Percentiles rank a stretch among this genome's conserved stretches.
phyloP scores from a whole-genome alignment of 345 rosid species.

The Dimocarpus longan region DNA sequence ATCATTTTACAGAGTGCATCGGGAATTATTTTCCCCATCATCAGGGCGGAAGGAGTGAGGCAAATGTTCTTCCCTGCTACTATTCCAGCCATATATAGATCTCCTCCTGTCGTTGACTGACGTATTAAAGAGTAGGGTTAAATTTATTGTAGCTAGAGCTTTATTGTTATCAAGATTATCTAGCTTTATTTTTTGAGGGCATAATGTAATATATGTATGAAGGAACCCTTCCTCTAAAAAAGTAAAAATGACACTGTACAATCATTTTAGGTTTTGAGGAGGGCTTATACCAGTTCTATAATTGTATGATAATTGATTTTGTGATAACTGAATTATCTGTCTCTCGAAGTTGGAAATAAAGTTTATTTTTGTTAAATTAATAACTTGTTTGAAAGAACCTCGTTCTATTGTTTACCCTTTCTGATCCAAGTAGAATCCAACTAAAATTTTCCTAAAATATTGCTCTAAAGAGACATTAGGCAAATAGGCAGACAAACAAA shows the following conservation, averaged over 20 bases:
- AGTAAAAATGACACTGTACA: neutral
- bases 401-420: neutral
- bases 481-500: neutral
- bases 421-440: neutral
- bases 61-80: constrained; percentile 53
- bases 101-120: constrained; percentile 25
- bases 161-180: neutral
- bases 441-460: neutral
- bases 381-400: neutral
- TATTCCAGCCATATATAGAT: constrained; percentile 32
- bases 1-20: constrained; percentile 40
- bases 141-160: neutral
- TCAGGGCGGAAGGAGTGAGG: constrained; percentile 53
- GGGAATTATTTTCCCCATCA: constrained; percentile 47
- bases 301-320: neutral
- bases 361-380: neutral
- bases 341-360: neutral
- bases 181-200: neutral
- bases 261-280: neutral
- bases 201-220: neutral
- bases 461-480: neutral
- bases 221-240: neutral
- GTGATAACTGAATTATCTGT: neutral
- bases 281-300: neutral
- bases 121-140: neutral